Evolutionary conservation across 2,329 filamentous ascomycete species (phyloP).

Genomic region (Colletotrichum nymphaeae): DNA sequence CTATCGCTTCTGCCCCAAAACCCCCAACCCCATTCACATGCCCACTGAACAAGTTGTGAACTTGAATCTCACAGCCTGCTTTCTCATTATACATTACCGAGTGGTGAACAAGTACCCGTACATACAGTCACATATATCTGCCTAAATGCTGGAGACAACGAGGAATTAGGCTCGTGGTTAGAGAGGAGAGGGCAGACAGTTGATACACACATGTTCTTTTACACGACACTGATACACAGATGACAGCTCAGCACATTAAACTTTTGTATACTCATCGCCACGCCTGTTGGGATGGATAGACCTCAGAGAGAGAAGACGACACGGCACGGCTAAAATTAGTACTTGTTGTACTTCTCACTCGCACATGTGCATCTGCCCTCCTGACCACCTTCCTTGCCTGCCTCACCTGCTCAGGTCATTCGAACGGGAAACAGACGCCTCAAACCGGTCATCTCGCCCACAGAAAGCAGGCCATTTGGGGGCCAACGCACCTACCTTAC

Average conservation of each 20-base stretch:
- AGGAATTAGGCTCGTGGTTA: background rate
- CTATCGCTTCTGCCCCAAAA: background rate
- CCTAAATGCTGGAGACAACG: background rate
- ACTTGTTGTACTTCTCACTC: slow-evolving; percentile 8
- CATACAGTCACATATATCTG: too few species aligned
- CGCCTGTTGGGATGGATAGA: background rate
- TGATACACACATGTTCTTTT: background rate
- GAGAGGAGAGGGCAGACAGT: background rate
- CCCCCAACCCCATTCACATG: background rate
- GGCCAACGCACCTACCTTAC: background rate
- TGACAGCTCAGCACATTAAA: slow-evolving; percentile 3
- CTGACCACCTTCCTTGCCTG: background rate
- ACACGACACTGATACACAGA: background rate
- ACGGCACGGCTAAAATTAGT: slow-evolving; percentile 21
- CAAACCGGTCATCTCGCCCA: background rate
- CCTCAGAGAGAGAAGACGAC: background rate
- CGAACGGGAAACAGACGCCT: slow-evolving; percentile 7
- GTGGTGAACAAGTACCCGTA: background rate
- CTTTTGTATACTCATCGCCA: slow-evolving; percentile 4
- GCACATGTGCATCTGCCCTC: background rate
- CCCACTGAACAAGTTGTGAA: background rate
- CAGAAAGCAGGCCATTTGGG: background rate
- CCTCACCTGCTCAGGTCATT: background rate
- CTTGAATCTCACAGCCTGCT: background rate
- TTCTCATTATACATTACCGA: background rate